A percentile compares a stretch with the other conserved stretches of the same genome.
phyloP scores from a whole-genome alignment of 495 filamentous ascomycete species.

The Aspergillus heteromorphus region DNA sequence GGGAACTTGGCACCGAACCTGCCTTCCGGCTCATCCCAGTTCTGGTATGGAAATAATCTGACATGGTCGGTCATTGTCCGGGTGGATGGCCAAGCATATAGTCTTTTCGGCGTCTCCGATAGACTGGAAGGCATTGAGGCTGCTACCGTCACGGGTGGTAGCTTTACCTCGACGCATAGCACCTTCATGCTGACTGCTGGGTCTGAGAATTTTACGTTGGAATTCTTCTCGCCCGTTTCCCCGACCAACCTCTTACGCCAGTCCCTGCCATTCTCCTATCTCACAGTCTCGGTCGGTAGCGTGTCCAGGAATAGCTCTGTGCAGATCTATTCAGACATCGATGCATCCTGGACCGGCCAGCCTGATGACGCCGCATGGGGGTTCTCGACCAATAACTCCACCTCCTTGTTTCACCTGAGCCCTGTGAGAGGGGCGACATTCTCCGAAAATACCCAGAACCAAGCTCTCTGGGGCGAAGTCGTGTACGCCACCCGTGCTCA shows the following conservation, averaged over 20 bases:
- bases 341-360: slow-evolving; percentile 40
- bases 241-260: slow-evolving; percentile 73
- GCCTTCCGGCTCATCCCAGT: slow-evolving; percentile 32
- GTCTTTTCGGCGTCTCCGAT: slow-evolving; percentile 35
- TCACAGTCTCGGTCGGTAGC: slow-evolving; percentile 55
- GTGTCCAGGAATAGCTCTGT: slow-evolving; percentile 18
- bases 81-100: slow-evolving; percentile 38
- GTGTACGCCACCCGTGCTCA: slow-evolving; percentile 33
- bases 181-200: slow-evolving; percentile 34
- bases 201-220: slow-evolving; percentile 27
- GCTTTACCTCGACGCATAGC: slow-evolving; percentile 38
- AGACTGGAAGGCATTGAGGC: slow-evolving; percentile 17
- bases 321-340: slow-evolving; percentile 41
- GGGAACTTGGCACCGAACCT: slow-evolving; percentile 28
- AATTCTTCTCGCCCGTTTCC: slow-evolving; percentile 77
- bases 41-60: slow-evolving; percentile 39
- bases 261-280: slow-evolving; percentile 69
- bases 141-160: slow-evolving; percentile 28
- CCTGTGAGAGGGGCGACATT: slow-evolving; percentile 21
- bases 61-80: slow-evolving; percentile 40
- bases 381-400: slow-evolving; percentile 21
- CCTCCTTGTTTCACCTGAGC: slow-evolving; percentile 25
- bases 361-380: slow-evolving; percentile 20
- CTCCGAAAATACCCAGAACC: slow-evolving; percentile 24
- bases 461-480: slow-evolving; percentile 38